Conservation (phyloP, 148 eudicot genomes). For the Vaccinium vitisidaea region DNA sequence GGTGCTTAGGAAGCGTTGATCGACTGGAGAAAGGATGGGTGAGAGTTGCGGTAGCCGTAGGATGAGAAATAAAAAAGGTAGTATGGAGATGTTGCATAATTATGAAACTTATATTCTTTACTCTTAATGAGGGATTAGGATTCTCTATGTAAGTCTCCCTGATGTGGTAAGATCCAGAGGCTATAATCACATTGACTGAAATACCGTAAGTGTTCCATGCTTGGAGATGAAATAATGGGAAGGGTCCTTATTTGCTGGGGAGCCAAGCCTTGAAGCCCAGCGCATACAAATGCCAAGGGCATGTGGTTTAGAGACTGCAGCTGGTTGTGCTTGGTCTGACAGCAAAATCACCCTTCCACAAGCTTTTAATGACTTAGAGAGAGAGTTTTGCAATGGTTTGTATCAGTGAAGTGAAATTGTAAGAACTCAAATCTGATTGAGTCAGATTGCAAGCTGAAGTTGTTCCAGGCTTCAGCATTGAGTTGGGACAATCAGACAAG, state of each 20-base stretch:
- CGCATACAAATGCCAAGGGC: not conserved
- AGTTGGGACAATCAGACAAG: not conserved
- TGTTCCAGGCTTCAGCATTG: not conserved
- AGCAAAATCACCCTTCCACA: not conserved
- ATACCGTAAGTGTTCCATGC: not conserved
- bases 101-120: not conserved
- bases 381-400: not conserved
- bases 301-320: not conserved
- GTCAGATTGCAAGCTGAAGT: not conserved
- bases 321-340: slow-evolving; percentile 4
- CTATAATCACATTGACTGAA: not conserved
- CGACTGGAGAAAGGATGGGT: not conserved
- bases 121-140: not conserved
- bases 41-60: not conserved
- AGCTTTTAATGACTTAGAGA: not conserved
- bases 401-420: not conserved
- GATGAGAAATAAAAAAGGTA: not conserved
- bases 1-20: too few relatives aligned
- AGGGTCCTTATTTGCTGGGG: not conserved
- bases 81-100: not conserved
- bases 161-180: not conserved
- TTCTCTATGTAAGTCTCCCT: not conserved
- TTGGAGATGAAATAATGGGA: not conserved
- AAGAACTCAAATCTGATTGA: not conserved
- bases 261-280: not conserved